A percentile compares a stretch with the other conserved stretches of the same genome.
Evolutionary conservation across 83 land plant species (phyloP).

Genomic region (Picea engelmannii): DNA sequence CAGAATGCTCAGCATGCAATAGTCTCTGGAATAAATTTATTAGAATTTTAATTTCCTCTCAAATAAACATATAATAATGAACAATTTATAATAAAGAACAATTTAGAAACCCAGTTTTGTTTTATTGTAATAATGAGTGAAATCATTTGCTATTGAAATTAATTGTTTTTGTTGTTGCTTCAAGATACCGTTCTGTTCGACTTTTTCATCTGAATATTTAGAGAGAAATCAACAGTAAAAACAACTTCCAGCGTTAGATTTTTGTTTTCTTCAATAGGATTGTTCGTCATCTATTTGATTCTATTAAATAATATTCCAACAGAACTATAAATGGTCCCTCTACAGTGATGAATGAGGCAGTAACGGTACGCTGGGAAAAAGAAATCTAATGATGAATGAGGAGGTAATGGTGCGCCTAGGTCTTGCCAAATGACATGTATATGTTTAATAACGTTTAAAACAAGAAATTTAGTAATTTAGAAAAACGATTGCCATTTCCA

Average conservation of each 20-base stretch:
- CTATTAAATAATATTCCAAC: not conserved
- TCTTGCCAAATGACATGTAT: too few species aligned
- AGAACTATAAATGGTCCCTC: too few species aligned
- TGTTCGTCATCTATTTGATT: not conserved
- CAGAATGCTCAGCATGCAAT: too few species aligned
- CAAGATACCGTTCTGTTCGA: not conserved
- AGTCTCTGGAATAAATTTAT: too few species aligned
- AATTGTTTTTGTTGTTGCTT: not conserved
- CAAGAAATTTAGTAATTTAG: too few species aligned
- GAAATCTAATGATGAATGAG: too few species aligned
- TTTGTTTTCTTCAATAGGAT: not conserved
- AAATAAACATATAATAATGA: not conserved
- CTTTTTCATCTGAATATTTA: not conserved
- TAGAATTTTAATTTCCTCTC: not conserved
- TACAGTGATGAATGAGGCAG: not conserved
- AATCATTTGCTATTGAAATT: too few species aligned
- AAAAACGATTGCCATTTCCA: too few species aligned
- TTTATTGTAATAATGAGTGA: too few species aligned
- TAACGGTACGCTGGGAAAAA: too few species aligned
- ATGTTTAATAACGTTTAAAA: too few species aligned
- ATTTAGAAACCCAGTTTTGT: not conserved
- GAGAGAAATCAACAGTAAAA: slow-evolving; percentile 2
- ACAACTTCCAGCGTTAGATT: not conserved
- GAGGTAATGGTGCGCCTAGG: too few species aligned
- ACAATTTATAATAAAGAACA: not conserved